Evolutionary conservation across 2,329 filamentous ascomycete species (phyloP).

Genomic region (Epichloe gansuensis): DNA sequence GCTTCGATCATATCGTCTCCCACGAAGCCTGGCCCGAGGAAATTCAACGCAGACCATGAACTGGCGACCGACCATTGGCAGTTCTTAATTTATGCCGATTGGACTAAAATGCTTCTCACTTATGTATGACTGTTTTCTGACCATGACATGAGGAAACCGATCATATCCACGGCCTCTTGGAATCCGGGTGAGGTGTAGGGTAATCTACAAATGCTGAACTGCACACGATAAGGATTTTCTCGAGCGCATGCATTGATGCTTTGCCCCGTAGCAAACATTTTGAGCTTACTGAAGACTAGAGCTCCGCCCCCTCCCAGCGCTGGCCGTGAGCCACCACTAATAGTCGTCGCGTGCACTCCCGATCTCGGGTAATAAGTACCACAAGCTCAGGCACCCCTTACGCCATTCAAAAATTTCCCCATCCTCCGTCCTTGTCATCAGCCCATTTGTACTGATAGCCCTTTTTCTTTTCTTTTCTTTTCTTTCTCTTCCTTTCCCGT

Average conservation of each 20-base stretch:
- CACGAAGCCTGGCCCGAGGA: too few species aligned
- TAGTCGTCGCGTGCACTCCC: constrained; percentile 6
- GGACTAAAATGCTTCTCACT: too few species aligned
- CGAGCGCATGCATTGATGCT: too few species aligned
- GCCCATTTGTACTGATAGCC: neutral
- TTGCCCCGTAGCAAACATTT: too few species aligned
- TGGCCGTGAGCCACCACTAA: neutral
- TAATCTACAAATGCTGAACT: neutral
- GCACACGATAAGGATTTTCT: too few species aligned
- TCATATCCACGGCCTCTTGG: neutral
- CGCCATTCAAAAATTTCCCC: constrained; percentile 7
- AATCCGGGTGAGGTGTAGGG: neutral
- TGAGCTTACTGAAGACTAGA: too few species aligned
- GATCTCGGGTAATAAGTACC: constrained; percentile 10
- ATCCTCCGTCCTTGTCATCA: neutral
- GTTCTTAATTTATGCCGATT: too few species aligned
- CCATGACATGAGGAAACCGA: neutral
- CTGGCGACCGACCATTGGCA: too few species aligned
- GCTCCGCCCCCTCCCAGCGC: too few species aligned
- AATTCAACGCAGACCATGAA: too few species aligned
- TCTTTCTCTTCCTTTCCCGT: neutral
- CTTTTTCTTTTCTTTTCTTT: neutral
- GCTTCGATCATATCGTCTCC: neutral
- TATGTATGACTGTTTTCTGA: too few species aligned
- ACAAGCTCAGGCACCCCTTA: constrained; percentile 4